A percentile compares a stretch with the other conserved stretches of the same genome.
Evolutionary conservation across 2,329 filamentous ascomycete species (phyloP).

Genomic region (Intubia oerlemansii): DNA sequence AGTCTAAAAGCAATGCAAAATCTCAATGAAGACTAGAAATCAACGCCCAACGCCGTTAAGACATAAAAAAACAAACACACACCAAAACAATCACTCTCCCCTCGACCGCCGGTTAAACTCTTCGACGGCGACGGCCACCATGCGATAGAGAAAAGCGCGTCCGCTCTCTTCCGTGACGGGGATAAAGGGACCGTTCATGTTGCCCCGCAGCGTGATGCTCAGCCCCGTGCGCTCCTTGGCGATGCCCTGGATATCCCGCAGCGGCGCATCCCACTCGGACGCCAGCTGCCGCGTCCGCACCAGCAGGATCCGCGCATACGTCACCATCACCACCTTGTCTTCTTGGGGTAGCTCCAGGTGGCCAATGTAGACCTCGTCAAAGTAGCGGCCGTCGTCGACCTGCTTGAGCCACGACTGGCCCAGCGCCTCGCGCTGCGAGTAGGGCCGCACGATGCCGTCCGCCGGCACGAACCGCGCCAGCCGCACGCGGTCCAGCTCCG

Average conservation of each 20-base stretch:
- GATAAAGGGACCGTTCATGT: constrained; percentile 84
- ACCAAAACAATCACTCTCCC: too few relatives aligned
- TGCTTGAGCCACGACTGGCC: constrained; percentile 99
- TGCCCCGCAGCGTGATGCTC: constrained; percentile 70
- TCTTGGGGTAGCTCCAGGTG: constrained; percentile 80
- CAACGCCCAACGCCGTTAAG: too few relatives aligned
- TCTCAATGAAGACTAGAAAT: too few relatives aligned
- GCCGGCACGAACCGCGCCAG: constrained; percentile 77
- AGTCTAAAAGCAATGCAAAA: too few relatives aligned
- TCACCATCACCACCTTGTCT: constrained; percentile 79
- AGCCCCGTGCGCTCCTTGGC: constrained; percentile 90
- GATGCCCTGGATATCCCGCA: constrained; percentile 94
- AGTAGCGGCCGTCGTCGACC: constrained; percentile 90
- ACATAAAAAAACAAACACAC: too few relatives aligned
- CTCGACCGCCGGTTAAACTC: constrained; percentile 40
- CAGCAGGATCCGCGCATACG: constrained; percentile 70
- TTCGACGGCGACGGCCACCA: constrained; percentile 43
- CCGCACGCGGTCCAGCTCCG: constrained; percentile 87
- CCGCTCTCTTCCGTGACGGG: constrained; percentile 76
- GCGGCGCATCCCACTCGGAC: constrained; percentile 86
- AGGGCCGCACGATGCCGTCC: constrained; percentile 86
- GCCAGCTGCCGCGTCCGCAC: constrained; percentile 69
- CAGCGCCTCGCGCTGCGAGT: constrained; percentile 82
- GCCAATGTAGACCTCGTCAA: constrained; percentile 92
- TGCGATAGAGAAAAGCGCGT: constrained; percentile 39